Evolutionary conservation across 75 land plant species (phyloP), one percentile per base, ranked within the genome.

Genomic region (Pinus taeda): DNA sequence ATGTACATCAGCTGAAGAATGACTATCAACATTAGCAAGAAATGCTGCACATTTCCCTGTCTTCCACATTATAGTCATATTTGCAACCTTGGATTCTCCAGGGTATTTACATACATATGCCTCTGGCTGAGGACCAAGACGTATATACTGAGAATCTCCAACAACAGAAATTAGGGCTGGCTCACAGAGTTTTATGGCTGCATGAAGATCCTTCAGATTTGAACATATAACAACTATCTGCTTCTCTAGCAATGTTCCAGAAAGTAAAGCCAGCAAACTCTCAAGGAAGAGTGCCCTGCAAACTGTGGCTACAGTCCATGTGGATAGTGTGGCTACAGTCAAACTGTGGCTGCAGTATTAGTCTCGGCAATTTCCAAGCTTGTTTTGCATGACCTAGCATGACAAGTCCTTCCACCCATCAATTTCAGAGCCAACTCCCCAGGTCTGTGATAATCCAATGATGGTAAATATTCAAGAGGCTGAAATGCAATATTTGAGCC

Each of bases 211-310:
- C 70, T 77, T 91, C 88, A 95, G 82, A 80, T 97, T 97, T 60
- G 99, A 88, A 77, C 93, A 94, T 69, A 93, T 78, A 26, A 97
- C 90, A 24, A 95, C 91, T 53, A 97, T 85, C 83, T 97, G 99
- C 77, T 95, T 97, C 83, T 97, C 99, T 77, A 97, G 77, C 60
- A 97, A 82, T 53, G 81, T 89, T 76, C 92, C 92, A 67, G 91
- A 81, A 76, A 97, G 33, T 75, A 97, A 76, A 66, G 92, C 71
- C 87, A 97, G 81, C 64, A 97, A 83, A 77, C 82, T 93, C 75
- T 97, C 92, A 71, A 97, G 86, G 22, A 94, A 95, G 36, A 97
- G 84, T 65, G 81, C 88, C 69, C 99, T 84, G 75, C 98, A 97
- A 57, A 95, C 63, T 39, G 99, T 91, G 24, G 99, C 92, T 20